These are phyloP conservation scores for Leccinum pallidistipes DNA, from an alignment of 1,284 basidiomycete genomes.

Conservation along the genomic window DNA sequence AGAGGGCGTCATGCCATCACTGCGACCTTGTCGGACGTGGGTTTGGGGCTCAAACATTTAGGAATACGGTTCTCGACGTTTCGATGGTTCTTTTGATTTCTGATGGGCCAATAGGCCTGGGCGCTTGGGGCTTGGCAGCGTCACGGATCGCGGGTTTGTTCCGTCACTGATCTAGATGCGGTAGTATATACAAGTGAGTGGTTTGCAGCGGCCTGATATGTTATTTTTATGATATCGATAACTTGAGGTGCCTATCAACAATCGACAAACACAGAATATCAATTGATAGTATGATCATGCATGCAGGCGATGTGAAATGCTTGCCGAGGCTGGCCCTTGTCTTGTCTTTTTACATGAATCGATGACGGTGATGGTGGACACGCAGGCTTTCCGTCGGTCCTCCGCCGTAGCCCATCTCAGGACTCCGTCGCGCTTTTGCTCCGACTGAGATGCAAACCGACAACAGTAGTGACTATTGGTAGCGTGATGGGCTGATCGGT, in stretches of 20 bases:
- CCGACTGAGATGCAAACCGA: background rate
- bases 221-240: background rate
- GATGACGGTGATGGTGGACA: no score
- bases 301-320: background rate
- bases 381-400: background rate
- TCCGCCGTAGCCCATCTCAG: background rate
- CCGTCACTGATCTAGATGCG: background rate
- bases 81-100: background rate
- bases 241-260: background rate
- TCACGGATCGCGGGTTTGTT: background rate
- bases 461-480: background rate
- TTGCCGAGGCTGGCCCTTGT: background rate
- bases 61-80: background rate
- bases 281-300: background rate
- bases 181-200: background rate
- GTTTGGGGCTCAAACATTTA: background rate
- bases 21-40: background rate
- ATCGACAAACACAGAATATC: no score
- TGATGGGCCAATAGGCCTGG: background rate
- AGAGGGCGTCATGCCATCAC: background rate
- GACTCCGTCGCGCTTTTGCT: background rate
- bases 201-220: no score
- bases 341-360: no score
- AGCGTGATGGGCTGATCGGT: background rate
- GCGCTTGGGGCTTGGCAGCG: background rate